A percentile compares a stretch with the other conserved stretches of the same genome.
phyloP scores from a whole-genome alignment of 345 rosid genomes.

The Salix suchowensis region DNA sequence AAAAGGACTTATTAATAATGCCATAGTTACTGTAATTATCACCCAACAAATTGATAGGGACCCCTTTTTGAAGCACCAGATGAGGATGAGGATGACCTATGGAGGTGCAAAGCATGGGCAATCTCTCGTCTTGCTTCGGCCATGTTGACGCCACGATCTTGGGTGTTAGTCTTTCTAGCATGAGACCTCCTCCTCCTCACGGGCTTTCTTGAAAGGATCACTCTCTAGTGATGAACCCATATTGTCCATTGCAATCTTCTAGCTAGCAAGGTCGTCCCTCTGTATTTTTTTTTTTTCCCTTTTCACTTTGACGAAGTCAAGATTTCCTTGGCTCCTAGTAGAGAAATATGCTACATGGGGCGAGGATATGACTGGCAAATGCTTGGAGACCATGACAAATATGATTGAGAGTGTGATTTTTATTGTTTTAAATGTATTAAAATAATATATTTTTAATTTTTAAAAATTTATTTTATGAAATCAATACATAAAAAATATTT shows the following conservation, averaged over 20 bases:
- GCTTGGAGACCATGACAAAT: neutral
- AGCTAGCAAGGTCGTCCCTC: neutral
- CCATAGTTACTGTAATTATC: neutral
- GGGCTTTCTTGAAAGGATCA: neutral
- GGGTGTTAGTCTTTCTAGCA: neutral
- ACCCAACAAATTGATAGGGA: neutral
- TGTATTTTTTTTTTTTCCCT: neutral
- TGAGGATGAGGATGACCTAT: neutral
- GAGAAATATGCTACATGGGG: neutral
- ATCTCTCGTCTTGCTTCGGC: neutral
- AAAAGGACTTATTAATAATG: neutral
- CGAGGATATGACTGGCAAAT: neutral
- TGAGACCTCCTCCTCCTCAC: neutral
- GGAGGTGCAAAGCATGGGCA: neutral
- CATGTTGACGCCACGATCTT: neutral
- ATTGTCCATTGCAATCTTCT: neutral
- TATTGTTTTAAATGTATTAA: too few relatives aligned
- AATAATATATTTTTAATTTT: too few relatives aligned
- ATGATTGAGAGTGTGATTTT: too few relatives aligned
- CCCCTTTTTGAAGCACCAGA: neutral
- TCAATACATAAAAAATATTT: too few relatives aligned
- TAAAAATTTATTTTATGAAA: too few relatives aligned
- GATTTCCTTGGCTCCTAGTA: neutral
- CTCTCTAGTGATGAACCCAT: neutral
- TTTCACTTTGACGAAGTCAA: neutral